Conservation (phyloP, 768 basidiomycete species). For the Suillus variegatus region DNA sequence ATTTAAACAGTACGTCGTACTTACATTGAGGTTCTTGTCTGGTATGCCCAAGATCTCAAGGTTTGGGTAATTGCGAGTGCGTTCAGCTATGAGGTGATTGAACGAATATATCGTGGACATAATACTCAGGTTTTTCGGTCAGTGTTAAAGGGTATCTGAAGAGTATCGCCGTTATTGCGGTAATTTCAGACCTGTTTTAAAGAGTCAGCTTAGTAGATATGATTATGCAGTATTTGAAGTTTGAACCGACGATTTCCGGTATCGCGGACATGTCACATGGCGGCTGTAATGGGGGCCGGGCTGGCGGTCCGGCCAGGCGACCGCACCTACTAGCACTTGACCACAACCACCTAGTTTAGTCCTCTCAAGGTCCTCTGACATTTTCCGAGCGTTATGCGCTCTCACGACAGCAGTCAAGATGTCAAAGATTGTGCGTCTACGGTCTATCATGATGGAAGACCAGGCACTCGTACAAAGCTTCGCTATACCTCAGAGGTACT, state of each 20-base stretch:
- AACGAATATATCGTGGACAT: constrained; percentile 27
- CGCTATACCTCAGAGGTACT: background rate
- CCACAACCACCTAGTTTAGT: too few relatives aligned
- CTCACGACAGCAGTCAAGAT: background rate
- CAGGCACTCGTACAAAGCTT: background rate
- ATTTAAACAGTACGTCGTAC: background rate
- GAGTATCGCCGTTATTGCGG: background rate
- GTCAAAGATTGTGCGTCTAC: background rate
- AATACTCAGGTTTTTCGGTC: background rate
- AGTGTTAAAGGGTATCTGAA: background rate
- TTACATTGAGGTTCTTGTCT: constrained; percentile 25
- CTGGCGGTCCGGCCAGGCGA: background rate
- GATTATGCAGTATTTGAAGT: constrained; percentile 4
- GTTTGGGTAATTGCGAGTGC: constrained; percentile 20
- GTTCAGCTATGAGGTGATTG: constrained; percentile 28
- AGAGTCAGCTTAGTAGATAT: background rate
- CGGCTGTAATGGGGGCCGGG: background rate
- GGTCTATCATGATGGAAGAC: background rate
- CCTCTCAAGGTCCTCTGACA: background rate
- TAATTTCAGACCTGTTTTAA: background rate
- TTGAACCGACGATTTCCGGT: constrained; percentile 7
- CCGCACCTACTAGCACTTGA: background rate
- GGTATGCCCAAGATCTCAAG: constrained; percentile 26
- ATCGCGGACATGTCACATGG: background rate
- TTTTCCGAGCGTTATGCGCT: background rate